Percentiles rank a stretch among this genome's conserved stretches.
Conservation (phyloP, 2,329 filamentous ascomycete species). For the Epicoccum nigrum region DNA sequence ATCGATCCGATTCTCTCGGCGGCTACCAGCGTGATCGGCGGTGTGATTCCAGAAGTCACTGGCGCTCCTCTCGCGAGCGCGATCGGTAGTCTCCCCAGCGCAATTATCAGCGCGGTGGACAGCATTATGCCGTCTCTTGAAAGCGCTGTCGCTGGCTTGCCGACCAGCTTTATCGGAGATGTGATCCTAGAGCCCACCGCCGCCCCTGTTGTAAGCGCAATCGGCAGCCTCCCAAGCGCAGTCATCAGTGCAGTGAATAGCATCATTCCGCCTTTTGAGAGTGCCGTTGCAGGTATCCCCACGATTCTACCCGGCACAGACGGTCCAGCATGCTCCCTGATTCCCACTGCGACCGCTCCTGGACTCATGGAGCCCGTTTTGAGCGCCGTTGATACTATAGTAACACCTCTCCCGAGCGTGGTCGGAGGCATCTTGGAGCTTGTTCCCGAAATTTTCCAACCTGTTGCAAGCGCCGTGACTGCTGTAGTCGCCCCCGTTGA, state of each 20-base stretch:
- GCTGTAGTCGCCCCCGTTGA: too few relatives aligned
- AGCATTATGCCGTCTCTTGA: not conserved
- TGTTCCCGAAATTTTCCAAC: too few relatives aligned
- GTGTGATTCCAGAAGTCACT: too few relatives aligned
- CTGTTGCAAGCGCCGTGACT: too few relatives aligned
- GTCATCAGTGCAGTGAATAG: not conserved
- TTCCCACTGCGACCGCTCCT: not conserved
- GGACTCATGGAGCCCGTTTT: too few relatives aligned
- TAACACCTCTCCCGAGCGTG: not conserved
- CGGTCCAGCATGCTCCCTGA: not conserved
- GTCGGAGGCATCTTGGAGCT: not conserved
- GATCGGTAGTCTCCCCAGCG: not conserved
- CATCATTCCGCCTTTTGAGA: not conserved
- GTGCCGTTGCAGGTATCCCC: not conserved
- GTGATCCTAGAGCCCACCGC: too few relatives aligned
- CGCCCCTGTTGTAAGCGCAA: not conserved
- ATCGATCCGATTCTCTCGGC: not conserved
- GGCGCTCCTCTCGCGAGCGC: not conserved
- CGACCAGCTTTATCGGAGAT: not conserved
- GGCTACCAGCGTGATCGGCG: not conserved
- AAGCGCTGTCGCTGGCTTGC: not conserved
- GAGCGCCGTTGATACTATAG: not conserved
- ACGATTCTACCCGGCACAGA: too few relatives aligned
- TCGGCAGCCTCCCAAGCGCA: not conserved
- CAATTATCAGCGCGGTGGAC: not conserved